Conservation (phyloP, 495 filamentous ascomycete species). For the Xylaria curta region DNA sequence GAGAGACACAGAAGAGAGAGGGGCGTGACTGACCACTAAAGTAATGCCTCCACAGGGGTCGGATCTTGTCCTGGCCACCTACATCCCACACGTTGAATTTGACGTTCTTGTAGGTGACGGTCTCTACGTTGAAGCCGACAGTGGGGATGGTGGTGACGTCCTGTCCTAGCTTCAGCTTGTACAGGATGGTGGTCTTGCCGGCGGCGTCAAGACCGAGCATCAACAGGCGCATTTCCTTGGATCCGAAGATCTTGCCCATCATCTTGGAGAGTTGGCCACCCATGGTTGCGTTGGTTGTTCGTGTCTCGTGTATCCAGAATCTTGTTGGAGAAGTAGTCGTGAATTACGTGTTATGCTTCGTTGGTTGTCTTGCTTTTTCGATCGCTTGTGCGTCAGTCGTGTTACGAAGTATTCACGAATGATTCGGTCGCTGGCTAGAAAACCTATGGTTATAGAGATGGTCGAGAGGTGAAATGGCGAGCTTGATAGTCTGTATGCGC, state of each 20-base stretch:
- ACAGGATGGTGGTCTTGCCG: slow-evolving; percentile 99
- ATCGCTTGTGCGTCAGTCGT: not conserved
- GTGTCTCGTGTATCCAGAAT: not conserved
- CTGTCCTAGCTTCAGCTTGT: slow-evolving; percentile 98
- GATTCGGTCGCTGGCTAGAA: not conserved
- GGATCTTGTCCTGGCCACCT: slow-evolving; percentile 98
- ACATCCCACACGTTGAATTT: slow-evolving; percentile 99
- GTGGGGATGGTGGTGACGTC: slow-evolving; percentile 99
- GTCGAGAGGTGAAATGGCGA: not conserved
- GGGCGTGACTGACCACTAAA: slow-evolving; percentile 76
- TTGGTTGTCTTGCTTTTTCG: not conserved
- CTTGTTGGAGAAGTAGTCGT: not conserved
- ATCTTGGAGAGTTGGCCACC: slow-evolving; percentile 84
- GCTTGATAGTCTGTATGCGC: not conserved
- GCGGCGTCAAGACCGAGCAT: slow-evolving; percentile 98
- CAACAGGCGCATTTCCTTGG: slow-evolving; percentile 96
- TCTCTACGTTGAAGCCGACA: slow-evolving; percentile 99
- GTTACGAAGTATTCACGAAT: not conserved
- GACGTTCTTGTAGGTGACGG: slow-evolving; percentile 98
- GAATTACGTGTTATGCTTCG: not conserved
- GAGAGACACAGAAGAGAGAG: not conserved
- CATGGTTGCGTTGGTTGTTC: slow-evolving; percentile 58
- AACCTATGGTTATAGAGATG: not conserved
- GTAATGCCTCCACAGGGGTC: slow-evolving; percentile 97
- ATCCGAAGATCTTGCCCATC: slow-evolving; percentile 97